A percentile compares a stretch with the other conserved stretches of the same genome.
Evolutionary conservation across 2,329 filamentous ascomycete species (phyloP).

Genomic region (Aspergillus sp.): DNA sequence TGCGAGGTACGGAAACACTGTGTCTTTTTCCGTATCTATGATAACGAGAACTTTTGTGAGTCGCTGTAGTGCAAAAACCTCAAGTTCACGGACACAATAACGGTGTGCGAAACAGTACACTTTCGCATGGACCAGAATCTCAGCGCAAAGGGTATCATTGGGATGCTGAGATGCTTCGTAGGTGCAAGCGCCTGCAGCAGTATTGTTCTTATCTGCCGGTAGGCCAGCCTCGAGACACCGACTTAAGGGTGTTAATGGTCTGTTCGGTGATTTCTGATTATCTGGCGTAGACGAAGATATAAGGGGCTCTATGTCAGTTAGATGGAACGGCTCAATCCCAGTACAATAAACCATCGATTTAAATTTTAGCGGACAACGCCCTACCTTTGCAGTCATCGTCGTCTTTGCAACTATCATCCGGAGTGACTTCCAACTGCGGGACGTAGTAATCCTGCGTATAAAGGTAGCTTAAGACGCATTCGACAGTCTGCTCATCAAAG

Average conservation of each 20-base stretch:
- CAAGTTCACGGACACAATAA: not conserved
- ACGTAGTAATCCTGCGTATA: not conserved
- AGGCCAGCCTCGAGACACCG: not conserved
- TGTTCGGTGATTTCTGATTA: not conserved
- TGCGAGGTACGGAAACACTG: not conserved
- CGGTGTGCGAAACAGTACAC: not conserved
- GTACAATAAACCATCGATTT: not conserved
- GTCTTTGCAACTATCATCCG: not conserved
- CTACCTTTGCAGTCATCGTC: not conserved
- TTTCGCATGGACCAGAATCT: not conserved
- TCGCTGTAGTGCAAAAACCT: not conserved
- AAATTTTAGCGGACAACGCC: not conserved
- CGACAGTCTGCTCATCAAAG: slow-evolving; percentile 3
- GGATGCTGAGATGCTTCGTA: not conserved
- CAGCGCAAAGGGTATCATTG: not conserved
- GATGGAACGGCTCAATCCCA: no score
- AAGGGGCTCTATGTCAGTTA: no score
- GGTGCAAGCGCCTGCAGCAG: not conserved
- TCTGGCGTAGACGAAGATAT: not conserved
- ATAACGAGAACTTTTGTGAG: not conserved
- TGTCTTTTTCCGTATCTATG: rapidly evolving
- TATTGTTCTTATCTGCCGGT: not conserved
- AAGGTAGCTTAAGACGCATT: not conserved
- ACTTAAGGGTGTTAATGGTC: not conserved
- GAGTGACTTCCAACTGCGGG: not conserved